Evolutionary conservation across 495 filamentous ascomycete species (phyloP).

Genomic region (Penicillium goetzii): DNA sequence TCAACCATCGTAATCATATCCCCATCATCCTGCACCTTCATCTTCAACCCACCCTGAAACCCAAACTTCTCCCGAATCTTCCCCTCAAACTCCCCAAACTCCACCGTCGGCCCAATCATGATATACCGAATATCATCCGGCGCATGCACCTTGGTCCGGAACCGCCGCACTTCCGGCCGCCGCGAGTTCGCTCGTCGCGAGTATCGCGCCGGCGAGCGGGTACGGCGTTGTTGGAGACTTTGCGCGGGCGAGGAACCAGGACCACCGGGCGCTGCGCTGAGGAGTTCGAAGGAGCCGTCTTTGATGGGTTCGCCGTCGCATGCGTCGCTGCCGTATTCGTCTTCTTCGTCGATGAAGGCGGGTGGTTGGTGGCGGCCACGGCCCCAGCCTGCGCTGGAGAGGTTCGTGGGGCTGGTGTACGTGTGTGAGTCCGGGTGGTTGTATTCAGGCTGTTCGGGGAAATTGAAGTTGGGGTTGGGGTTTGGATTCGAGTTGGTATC

Average conservation of each 20-base stretch:
- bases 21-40: slow-evolving; percentile 83
- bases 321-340: slow-evolving; percentile 67
- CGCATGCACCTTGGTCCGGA: slow-evolving; percentile 87
- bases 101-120: slow-evolving; percentile 74
- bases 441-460: slow-evolving; percentile 1
- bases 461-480: slow-evolving; percentile 1
- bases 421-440: slow-evolving; percentile 41
- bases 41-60: slow-evolving; percentile 69
- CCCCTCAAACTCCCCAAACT: slow-evolving; percentile 73
- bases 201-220: slow-evolving; percentile 36
- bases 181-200: slow-evolving; percentile 39
- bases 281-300: slow-evolving; percentile 84
- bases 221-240: slow-evolving; percentile 24
- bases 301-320: slow-evolving; percentile 64
- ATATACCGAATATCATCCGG: slow-evolving; percentile 92
- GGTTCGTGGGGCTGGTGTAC: slow-evolving; percentile 50
- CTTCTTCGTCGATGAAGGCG: slow-evolving; percentile 73
- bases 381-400: slow-evolving; percentile 35
- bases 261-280: slow-evolving; percentile 40
- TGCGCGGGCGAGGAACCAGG: slow-evolving; percentile 2
- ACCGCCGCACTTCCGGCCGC: slow-evolving; percentile 55
- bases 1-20: slow-evolving; percentile 98
- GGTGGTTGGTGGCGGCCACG: slow-evolving; percentile 49
- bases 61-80: slow-evolving; percentile 85
- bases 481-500: slow-evolving; percentile 30